These are phyloP conservation scores for Castanea mollissima DNA, from an alignment of 306 rosid species.

Conservation along the genomic window DNA sequence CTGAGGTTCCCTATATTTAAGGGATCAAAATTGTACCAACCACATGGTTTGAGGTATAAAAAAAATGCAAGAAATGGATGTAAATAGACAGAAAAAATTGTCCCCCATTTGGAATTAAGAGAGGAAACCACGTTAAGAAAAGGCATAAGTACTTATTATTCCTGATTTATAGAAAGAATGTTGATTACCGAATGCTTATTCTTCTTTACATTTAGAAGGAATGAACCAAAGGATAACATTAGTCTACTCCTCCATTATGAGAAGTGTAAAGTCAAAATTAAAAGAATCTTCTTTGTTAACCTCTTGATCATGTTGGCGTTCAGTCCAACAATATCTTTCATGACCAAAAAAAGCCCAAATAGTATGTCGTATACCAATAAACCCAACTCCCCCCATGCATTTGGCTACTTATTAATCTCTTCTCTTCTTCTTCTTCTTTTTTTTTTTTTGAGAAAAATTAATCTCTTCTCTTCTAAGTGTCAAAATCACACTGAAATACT, in stretches of 20 bases:
- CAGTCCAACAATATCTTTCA: constrained; percentile 1
- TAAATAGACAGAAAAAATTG: neutral
- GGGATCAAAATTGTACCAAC: no score
- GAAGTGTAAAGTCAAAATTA: neutral
- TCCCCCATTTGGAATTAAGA: no score
- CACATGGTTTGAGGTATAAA: neutral
- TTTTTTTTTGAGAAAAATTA: no score
- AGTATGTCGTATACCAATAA: no score
- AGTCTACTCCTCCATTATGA: neutral
- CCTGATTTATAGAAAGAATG: constrained; percentile 10
- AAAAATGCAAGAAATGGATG: neutral
- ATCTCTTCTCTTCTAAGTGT: constrained; percentile 29
- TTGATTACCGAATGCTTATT: constrained; percentile 11
- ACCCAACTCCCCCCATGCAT: no score
- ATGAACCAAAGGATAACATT: constrained; percentile 5
- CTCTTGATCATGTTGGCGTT: neutral
- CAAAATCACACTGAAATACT: constrained; percentile 63
- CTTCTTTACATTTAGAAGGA: constrained; percentile 21
- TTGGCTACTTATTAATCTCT: neutral
- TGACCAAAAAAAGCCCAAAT: neutral
- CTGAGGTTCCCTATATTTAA: no score
- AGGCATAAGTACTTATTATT: constrained; percentile 8
- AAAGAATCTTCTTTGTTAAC: neutral
- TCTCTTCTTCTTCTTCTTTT: neutral
- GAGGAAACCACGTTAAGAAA: neutral